Base-by-base conservation (phyloP, 2,329 filamentous ascomycete species). In the Pseudocercospora vitis region DNA sequence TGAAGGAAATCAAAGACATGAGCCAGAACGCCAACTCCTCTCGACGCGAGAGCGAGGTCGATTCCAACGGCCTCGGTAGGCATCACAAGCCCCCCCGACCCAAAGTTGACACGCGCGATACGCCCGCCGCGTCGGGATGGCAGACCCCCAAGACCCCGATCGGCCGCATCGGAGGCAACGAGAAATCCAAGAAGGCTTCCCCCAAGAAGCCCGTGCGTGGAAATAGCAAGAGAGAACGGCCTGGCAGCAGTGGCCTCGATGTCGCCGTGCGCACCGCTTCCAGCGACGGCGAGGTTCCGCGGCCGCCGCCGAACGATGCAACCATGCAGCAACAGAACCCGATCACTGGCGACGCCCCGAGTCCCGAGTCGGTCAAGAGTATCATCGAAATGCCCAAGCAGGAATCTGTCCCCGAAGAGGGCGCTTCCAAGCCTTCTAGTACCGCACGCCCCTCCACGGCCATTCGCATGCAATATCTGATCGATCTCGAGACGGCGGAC, bases 1-100 rank as follows among this genome's bases (percentile, higher is more conserved):
- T 71, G 24, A 68, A 63, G 49, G 69, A 70, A 56, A 69, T 72
- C 33, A 70, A 68, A 46, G 67, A 66, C 33, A 59, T 65, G 50
- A 63, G 56, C 21, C 58, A 60, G 37, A 57, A 55, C n/a, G 53
- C 56, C 23, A 61, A 57, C 18, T 61, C 49, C 11, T 66, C 65
- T 28, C 53, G 67, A 24, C 52, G 65, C 18, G 64, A 65, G 14
- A 69, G 66, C 28, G 65, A 66, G 48, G 62, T 45, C 3, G 68
- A 65, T n/a, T 52, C 55, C 11, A 52, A 50, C 5, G 49, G 52
- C n/a, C 33, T 53, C 14, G 40, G 23, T 35, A 49, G 55, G 40
- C 42, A 45, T 26, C 42, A 29, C 42, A 44, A 42, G 19, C 14
- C 50, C n/a, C 37, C 37, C 11, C 58, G 57, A 31, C 55, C 59